Evolutionary conservation across 106 monocot species (phyloP), one percentile per base, ranked within the genome.

Genomic region (Dioscorea dumetorum): DNA sequence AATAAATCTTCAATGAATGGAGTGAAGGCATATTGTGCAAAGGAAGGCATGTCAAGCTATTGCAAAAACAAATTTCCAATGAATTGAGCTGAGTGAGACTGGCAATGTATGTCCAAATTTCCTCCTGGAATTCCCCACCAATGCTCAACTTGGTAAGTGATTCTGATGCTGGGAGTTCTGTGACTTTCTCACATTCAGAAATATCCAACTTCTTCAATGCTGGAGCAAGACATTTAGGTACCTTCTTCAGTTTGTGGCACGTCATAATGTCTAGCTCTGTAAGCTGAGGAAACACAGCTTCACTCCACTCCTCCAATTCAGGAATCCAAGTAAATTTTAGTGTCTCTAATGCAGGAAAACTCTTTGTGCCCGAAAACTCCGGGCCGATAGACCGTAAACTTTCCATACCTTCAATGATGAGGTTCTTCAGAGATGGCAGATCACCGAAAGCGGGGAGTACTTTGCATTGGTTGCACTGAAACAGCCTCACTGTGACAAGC

Each of bases 371-470:
- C n/a, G 33, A 67, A 33, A 78, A 68, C 60, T 78, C 78, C 0
- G 5, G 22, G 3, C 78, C 72, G 18, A 78, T 18, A 12, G 12
- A 24, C 13, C 16, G 41, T 0, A 73, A 4, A 19, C 59, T 62
- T 20, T 54, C 54, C 70, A 78, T 19, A 21, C 41, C n/a, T 19
- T 24, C 22, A 49, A 83, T 58, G 10, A 10, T 6, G 1, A 79
- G 67, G 12, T 72, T 28, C 48, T 49, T 62, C 12, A 76, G 62
- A 3, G 23, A 67, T 21, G 70, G 75, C 0, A 83, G 67, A 4
- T 48, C 22, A 48, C 83, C 79, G 8, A 76, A 71, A 4, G 63
- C 4, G 1, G 83, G 79, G 19, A 83, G 67, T 11, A 4, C 8
- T 2, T 79, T 24, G 22, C 61, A 61, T 8, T 50, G 41, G 9